Evolutionary conservation across 805 yeast genomes (phyloP).

Genomic region (Hanseniaspora vineae): DNA sequence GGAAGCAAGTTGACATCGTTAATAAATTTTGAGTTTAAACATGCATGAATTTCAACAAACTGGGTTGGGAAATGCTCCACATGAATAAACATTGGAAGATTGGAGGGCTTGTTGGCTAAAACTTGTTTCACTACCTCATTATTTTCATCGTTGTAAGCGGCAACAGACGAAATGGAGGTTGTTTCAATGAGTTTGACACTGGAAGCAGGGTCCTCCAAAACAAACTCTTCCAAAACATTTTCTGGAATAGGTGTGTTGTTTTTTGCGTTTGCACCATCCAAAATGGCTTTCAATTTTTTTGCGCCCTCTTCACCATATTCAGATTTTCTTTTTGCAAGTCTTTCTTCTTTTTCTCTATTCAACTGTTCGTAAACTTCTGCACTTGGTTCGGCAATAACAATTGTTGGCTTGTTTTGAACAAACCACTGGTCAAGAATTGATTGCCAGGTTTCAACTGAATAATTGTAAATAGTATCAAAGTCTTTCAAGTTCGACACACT

Average conservation of each 20-base stretch:
- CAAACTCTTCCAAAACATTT: slow-evolving; percentile 45
- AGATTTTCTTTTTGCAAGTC: slow-evolving; percentile 36
- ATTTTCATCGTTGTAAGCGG: slow-evolving; percentile 23
- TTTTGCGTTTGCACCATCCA: slow-evolving; percentile 48
- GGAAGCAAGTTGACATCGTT: slow-evolving; percentile 38
- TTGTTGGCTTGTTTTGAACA: slow-evolving; percentile 47
- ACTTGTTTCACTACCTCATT: slow-evolving; percentile 15
- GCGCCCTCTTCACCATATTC: slow-evolving; percentile 51
- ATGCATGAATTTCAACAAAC: slow-evolving; percentile 56
- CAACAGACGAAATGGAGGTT: slow-evolving; percentile 42
- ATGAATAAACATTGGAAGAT: slow-evolving; percentile 59
- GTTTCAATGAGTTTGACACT: slow-evolving; percentile 60
- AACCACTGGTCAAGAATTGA: slow-evolving; percentile 38
- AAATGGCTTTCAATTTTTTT: slow-evolving; percentile 31
- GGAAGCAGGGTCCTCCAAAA: slow-evolving; percentile 59
- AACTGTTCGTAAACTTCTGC: slow-evolving; percentile 35
- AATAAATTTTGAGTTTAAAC: slow-evolving; percentile 45
- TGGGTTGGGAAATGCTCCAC: slow-evolving; percentile 70
- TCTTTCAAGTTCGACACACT: slow-evolving; percentile 46
- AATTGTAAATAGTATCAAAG: slow-evolving; percentile 35
- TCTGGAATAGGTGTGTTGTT: slow-evolving; percentile 75
- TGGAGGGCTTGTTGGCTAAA: slow-evolving; percentile 24
- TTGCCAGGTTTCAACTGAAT: slow-evolving; percentile 64
- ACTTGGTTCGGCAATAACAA: slow-evolving; percentile 62
- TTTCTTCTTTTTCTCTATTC: slow-evolving; percentile 32